A percentile compares a stretch with the other conserved stretches of the same genome.
phyloP scores from a whole-genome alignment of 176 grass and related monocot species.

The Carex kokanica region DNA sequence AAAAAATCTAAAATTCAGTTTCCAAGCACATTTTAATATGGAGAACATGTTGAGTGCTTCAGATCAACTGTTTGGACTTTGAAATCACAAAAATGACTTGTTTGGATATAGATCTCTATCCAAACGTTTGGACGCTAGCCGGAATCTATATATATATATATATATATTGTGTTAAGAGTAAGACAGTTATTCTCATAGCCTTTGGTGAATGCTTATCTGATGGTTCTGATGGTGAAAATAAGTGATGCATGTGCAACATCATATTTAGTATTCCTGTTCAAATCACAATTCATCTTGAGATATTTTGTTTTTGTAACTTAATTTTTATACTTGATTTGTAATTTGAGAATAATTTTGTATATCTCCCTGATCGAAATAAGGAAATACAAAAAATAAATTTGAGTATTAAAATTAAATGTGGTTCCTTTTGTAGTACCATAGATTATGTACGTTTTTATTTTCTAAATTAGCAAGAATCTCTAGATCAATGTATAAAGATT shows the following conservation, averaged over 20 bases:
- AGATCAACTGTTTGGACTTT: no score
- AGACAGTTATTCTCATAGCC: neutral
- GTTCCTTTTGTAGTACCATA: neutral
- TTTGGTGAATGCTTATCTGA: neutral
- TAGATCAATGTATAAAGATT: neutral
- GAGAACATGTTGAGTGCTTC: no score
- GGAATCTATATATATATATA: no score
- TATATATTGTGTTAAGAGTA: no score
- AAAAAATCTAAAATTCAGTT: no score
- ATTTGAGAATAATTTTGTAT: neutral
- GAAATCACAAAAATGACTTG: no score
- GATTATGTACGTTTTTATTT: slow-evolving; percentile 1
- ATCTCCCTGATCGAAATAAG: neutral
- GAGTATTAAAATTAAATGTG: neutral
- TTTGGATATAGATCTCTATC: no score
- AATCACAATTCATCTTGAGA: neutral
- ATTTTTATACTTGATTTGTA: neutral
- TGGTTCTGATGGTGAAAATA: neutral
- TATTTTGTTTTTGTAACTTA: neutral
- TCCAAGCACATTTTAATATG: no score
- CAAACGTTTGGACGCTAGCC: no score
- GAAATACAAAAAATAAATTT: neutral
- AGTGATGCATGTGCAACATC: neutral
- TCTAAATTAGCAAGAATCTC: neutral
- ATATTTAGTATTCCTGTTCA: neutral